Evolutionary conservation across 2,329 filamentous ascomycete species (phyloP), one percentile per base, ranked within the genome.

Genomic region (Metarhizium robertsii): DNA sequence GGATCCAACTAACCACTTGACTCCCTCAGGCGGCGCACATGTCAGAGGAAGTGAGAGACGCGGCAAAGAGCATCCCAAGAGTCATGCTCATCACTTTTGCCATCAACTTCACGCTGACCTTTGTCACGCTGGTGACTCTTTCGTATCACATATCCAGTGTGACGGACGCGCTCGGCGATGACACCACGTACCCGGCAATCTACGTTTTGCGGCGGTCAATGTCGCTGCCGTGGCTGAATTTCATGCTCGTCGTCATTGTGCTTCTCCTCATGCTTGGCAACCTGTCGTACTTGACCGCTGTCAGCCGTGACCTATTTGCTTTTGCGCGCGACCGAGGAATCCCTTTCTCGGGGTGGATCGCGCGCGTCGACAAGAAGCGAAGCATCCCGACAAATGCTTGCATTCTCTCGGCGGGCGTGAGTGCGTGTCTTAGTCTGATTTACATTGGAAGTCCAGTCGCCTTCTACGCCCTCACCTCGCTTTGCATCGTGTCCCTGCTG

Each of bases 1-100:
- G 13, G 1, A 14, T 49, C 47, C 2, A 49, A 14, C 25, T 11
- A 10, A 49, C 47, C 20, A 3, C 6, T 30, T 86, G 69, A 25
- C 25, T 87, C 84, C 69, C 87, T 88, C 14, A 46, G 14, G 49
- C 57, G 6, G 55, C 53, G 7, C 57, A 58, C 55, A 58, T 58
- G 57, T 49, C 55, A 1, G 57, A 58, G 13, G 57, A 58, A 42
- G 57, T 58, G 14, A 52, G 55, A 34, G 45, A 58, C 14, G 57
- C 57, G 5, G 36, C 55, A 6, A 32, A 42, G 11, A 55, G 52
- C 14, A 54, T 58, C 6, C 57, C 57, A 25, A 50, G 50, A 20
- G 57, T 57, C 20, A 57, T 58, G 57, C 40, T 58, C 4, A 53
- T 34, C 40, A 50, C 56, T 29, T 57, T 54, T 34, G 38, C 40